A percentile compares a stretch with the other conserved stretches of the same genome.
These are phyloP conservation scores for Dorcoceras hygrometricum DNA, from an alignment of 257 asterid species.

Conservation along the genomic window DNA sequence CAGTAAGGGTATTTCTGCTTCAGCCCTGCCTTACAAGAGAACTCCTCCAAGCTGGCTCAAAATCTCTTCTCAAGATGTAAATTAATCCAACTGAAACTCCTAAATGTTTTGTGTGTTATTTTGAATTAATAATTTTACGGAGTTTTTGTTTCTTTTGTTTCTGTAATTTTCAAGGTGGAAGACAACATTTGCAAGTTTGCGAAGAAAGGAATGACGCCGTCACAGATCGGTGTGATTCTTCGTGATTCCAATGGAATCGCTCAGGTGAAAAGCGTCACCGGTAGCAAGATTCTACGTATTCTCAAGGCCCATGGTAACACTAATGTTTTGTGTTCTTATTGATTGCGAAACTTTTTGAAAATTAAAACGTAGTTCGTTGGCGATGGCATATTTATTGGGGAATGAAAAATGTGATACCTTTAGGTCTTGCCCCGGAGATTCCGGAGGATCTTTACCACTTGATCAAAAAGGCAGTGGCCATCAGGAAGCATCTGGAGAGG, in stretches of 20 bases:
- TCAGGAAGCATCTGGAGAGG: slow-evolving; percentile 72
- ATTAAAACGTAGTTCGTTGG: not conserved
- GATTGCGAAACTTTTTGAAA: not conserved
- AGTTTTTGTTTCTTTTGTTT: not conserved
- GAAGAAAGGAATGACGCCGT: slow-evolving; percentile 63
- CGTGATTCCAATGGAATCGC: slow-evolving; percentile 76
- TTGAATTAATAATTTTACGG: too few species aligned
- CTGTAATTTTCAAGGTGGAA: slow-evolving; percentile 42
- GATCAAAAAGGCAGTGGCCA: slow-evolving; percentile 71
- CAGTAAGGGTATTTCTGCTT: slow-evolving; percentile 87
- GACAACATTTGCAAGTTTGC: slow-evolving; percentile 67
- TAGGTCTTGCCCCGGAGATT: slow-evolving; percentile 74
- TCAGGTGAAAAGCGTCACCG: slow-evolving; percentile 67
- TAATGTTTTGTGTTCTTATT: too few species aligned
- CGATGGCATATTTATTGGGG: not conserved
- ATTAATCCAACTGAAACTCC: slow-evolving; percentile 9
- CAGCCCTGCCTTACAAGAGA: slow-evolving; percentile 87
- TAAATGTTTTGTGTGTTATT: not conserved
- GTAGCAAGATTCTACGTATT: slow-evolving; percentile 64
- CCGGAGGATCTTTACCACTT: slow-evolving; percentile 61
- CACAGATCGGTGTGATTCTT: slow-evolving; percentile 71
- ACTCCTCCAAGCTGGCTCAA: slow-evolving; percentile 86
- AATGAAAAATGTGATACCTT: not conserved
- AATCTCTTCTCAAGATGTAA: slow-evolving; percentile 52
- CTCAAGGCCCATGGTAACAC: slow-evolving; percentile 49